Percentiles rank a stretch among this genome's conserved stretches.
Evolutionary conservation across 2,329 filamentous ascomycete species (phyloP).

Genomic region (Aspergillus sergii): DNA sequence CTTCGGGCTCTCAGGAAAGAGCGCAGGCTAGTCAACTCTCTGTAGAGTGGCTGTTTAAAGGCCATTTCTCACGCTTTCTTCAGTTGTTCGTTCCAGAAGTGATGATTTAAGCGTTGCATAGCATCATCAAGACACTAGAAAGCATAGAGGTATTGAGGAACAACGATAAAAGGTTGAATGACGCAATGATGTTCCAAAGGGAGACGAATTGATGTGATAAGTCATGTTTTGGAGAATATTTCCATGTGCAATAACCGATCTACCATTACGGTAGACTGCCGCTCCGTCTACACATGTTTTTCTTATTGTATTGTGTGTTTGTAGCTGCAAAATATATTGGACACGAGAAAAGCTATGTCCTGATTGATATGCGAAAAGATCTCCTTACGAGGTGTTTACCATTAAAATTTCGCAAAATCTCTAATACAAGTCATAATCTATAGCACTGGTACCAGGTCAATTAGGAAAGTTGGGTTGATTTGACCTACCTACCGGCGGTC

Average conservation of each 20-base stretch:
- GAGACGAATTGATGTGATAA: neutral
- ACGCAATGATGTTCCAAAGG: slow-evolving; percentile 10
- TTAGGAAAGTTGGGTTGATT: neutral
- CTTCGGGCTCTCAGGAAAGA: slow-evolving; percentile 51
- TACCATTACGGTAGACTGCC: neutral
- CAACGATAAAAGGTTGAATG: slow-evolving; percentile 4
- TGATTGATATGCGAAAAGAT: neutral
- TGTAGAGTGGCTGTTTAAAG: slow-evolving; percentile 28
- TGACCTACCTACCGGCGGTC: neutral
- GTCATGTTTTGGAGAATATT: neutral
- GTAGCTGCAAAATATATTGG: neutral
- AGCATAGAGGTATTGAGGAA: slow-evolving; percentile 1
- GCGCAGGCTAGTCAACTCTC: slow-evolving; percentile 45
- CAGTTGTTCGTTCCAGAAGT: neutral
- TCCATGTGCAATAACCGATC: neutral
- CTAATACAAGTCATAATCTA: neutral
- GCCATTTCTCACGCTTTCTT: neutral
- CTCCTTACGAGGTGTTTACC: neutral
- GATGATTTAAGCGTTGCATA: neutral
- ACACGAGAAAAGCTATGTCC: neutral
- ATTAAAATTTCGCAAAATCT: neutral
- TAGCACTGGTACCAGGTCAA: neutral
- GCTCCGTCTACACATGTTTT: neutral
- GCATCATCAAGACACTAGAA: slow-evolving; percentile 4
- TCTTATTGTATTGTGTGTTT: neutral